Percentiles rank a stretch among this genome's conserved stretches.
These are phyloP conservation scores for Candida chilensis DNA, from an alignment of 805 yeast species.

Conservation along the genomic window DNA sequence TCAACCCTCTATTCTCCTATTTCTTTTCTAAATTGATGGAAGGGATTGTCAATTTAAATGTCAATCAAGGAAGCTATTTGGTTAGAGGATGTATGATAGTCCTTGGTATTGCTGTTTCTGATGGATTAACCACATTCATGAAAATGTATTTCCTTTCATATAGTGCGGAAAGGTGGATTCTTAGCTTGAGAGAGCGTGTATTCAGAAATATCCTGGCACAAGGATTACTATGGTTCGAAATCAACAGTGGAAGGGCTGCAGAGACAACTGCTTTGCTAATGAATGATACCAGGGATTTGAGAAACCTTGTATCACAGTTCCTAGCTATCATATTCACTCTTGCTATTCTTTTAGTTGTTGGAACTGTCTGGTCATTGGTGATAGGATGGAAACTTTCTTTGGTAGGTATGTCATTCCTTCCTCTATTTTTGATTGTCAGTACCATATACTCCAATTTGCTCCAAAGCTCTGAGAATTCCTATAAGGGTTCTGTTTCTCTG, in stretches of 20 bases:
- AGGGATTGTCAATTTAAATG: slow-evolving; percentile 40
- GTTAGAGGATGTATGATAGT: slow-evolving; percentile 64
- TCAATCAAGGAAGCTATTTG: slow-evolving; percentile 19
- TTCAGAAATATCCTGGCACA: slow-evolving; percentile 43
- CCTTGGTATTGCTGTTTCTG: slow-evolving; percentile 50
- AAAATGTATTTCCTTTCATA: slow-evolving; percentile 42
- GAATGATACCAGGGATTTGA: slow-evolving; percentile 76
- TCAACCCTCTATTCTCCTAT: slow-evolving; percentile 73
- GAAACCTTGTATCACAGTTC: slow-evolving; percentile 56
- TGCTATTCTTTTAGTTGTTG: slow-evolving; percentile 42
- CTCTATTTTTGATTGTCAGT: slow-evolving; percentile 47
- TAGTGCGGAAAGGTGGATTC: slow-evolving; percentile 64
- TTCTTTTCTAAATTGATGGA: slow-evolving; percentile 62
- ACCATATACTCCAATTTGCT: slow-evolving; percentile 40
- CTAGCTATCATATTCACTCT: slow-evolving; percentile 46
- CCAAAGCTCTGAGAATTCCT: slow-evolving; percentile 46
- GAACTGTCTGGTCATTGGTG: slow-evolving; percentile 69
- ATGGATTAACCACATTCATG: slow-evolving; percentile 47
- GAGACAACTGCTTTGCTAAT: slow-evolving; percentile 59
- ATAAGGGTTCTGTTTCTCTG: slow-evolving; percentile 45
- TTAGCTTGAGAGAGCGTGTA: slow-evolving; percentile 35
- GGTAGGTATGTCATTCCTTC: slow-evolving; percentile 72
- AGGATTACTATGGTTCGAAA: slow-evolving; percentile 42
- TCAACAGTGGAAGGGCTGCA: slow-evolving; percentile 27
- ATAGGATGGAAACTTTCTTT: slow-evolving; percentile 84